Conservation (phyloP, 306 rosid species). For the Gleditsia sinensis region DNA sequence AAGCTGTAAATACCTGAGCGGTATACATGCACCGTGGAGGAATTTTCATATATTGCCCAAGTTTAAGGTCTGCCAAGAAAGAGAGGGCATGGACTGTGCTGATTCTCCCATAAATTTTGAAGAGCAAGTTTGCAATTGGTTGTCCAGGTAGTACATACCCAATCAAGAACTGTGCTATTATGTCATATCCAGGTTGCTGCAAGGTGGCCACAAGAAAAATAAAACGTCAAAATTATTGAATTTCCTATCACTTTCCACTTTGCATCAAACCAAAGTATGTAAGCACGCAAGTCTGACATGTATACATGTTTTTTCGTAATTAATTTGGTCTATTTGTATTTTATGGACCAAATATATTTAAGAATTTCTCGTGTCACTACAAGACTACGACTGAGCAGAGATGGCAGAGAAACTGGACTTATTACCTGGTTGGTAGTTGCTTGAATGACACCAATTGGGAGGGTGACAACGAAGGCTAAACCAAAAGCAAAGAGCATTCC, state of each 20-base stretch:
- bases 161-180: conserved; percentile 94
- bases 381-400: not conserved
- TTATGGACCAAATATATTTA: too few species aligned
- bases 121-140: conserved; percentile 94
- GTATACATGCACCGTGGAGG: conserved; percentile 95
- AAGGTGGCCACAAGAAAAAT: conserved; percentile 23
- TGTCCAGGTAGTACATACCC: conserved; percentile 93
- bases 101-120: conserved; percentile 95
- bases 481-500: conserved; percentile 90
- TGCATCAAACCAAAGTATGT: conserved; percentile 11
- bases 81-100: conserved; percentile 97
- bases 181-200: conserved; percentile 99
- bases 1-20: conserved; percentile 69
- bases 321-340: too few species aligned
- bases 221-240: conserved; percentile 16
- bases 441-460: conserved; percentile 97
- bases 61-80: conserved; percentile 94
- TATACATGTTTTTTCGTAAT: too few species aligned
- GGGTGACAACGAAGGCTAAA: conserved; percentile 87
- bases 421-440: conserved; percentile 97
- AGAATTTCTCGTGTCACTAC: too few species aligned
- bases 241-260: not conserved
- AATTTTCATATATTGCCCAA: conserved; percentile 98
- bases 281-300: too few species aligned
- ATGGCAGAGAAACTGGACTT: not conserved